Percentiles rank a stretch among this genome's conserved stretches.
These are phyloP conservation scores for Suillus tomentosus DNA, from an alignment of 768 basidiomycete genomes.

Conservation along the genomic window DNA sequence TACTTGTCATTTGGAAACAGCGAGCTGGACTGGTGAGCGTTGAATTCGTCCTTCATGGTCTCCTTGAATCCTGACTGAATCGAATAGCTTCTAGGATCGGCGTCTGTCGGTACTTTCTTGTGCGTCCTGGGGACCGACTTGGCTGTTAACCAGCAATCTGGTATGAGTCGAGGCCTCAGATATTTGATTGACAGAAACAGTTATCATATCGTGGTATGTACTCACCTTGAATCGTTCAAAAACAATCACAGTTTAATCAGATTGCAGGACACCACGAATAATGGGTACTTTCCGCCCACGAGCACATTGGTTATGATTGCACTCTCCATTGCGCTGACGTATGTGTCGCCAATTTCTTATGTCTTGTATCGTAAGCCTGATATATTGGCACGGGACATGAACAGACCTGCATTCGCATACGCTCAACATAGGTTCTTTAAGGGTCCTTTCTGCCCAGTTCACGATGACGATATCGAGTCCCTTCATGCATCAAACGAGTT, in stretches of 20 bases:
- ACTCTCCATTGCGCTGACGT: constrained; percentile 59
- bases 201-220: constrained; percentile 54
- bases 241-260: constrained; percentile 10
- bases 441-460: constrained; percentile 45
- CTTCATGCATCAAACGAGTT: constrained; percentile 27
- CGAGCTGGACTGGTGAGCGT: constrained; percentile 52
- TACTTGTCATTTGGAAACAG: constrained; percentile 46
- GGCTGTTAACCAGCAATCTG: constrained; percentile 54
- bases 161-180: constrained; percentile 65
- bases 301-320: constrained; percentile 53
- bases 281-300: constrained; percentile 52
- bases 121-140: constrained; percentile 58
- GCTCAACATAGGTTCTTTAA: constrained; percentile 56
- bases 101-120: constrained; percentile 66
- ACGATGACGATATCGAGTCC: constrained; percentile 27
- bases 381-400: background rate
- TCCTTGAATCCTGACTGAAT: background rate
- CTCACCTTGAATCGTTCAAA: background rate
- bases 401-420: constrained; percentile 54
- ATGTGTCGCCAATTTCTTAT: constrained; percentile 36
- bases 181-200: constrained; percentile 64
- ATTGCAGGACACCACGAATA: constrained; percentile 47
- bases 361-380: background rate
- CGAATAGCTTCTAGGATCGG: constrained; percentile 35
- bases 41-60: background rate